Conservation (phyloP, 2,329 filamentous ascomycete species). For the Neoscytalidium dimidiatum region DNA sequence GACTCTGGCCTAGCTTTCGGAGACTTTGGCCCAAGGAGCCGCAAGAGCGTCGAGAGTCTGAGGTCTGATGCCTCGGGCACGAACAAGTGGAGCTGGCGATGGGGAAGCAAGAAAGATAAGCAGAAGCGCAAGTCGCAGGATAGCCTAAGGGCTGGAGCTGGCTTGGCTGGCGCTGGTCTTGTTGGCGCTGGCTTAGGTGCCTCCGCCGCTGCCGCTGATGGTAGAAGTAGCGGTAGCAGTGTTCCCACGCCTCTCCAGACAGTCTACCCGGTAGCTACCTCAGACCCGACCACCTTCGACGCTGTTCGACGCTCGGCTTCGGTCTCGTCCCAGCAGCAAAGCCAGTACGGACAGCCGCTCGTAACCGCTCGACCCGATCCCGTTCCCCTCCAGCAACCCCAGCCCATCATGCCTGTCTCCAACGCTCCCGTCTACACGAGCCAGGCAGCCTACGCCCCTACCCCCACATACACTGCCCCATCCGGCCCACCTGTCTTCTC, state of each 20-base stretch:
- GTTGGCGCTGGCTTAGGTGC: slow-evolving; percentile 24
- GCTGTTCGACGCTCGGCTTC: slow-evolving; percentile 53
- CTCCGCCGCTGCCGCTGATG: slow-evolving; percentile 51
- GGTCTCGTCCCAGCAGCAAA: slow-evolving; percentile 41
- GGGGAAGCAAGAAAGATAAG: slow-evolving; percentile 54
- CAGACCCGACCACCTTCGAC: slow-evolving; percentile 66
- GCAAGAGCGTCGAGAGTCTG: slow-evolving; percentile 55
- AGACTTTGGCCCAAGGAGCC: slow-evolving; percentile 35
- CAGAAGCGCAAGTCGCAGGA: slow-evolving; percentile 28
- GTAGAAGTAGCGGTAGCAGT: slow-evolving; percentile 46
- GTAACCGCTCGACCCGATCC: slow-evolving; percentile 44
- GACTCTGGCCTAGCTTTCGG: slow-evolving; percentile 65
- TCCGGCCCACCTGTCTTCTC: slow-evolving; percentile 45
- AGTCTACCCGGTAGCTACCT: slow-evolving; percentile 67
- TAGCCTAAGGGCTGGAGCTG: slow-evolving; percentile 36
- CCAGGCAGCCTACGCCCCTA: slow-evolving; percentile 37
- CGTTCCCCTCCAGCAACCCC: slow-evolving; percentile 80
- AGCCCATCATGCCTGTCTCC: slow-evolving; percentile 74
- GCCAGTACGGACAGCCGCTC: slow-evolving; percentile 37
- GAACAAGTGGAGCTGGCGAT: slow-evolving; percentile 63
- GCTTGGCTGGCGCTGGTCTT: slow-evolving; percentile 42
- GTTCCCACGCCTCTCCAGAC: slow-evolving; percentile 58
- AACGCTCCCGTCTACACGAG: slow-evolving; percentile 62
- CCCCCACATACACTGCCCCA: slow-evolving; percentile 43
- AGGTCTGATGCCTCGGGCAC: slow-evolving; percentile 56